Base-by-base conservation (phyloP, 2,329 filamentous ascomycete species). In the Fusarium buharicum region DNA sequence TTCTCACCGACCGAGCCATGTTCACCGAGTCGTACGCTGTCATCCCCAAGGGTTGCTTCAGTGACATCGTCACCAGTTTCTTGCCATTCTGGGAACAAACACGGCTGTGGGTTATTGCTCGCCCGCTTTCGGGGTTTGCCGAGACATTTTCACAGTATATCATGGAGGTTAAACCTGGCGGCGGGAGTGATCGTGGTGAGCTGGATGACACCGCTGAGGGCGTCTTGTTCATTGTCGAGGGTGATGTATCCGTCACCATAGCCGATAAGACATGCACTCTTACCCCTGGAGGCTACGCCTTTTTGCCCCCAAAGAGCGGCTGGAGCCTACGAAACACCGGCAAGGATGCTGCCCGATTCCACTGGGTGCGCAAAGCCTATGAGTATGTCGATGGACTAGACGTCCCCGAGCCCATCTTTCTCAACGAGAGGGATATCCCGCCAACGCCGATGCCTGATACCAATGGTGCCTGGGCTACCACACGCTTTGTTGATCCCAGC, bases 11-110 rank as follows among this genome's bases (percentile, higher is more conserved):
- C 37, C 38, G 59, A 8, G 59, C 59, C 4, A 62, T 62, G 59
- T 62, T 62, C 44, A 62, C 59, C 10, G 59, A 62, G 53, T 57
- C 59, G 27, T 62, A 62, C 14, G 59, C 59, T 22, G 52, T 62
- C 38, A 62, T 62, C 6, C 59, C 59, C 16, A 62, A 62, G 12
- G 59, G 59, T 9, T 62, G 59, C 40, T 62, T 62, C 57, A 62
- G 59, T 33, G 59, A 62, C 6, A 62, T 62, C 16, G 59, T 62
- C 33, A 62, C 59, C 46, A 62, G 59, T 14, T 62, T 62, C 4
- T 41, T 62, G 1, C 59, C 59, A 0, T 62, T 62, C 16, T 62
- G 59, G 59, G 59, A 62, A 4, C 57, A 62, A 8, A 62, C 59
- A 6, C 33, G 59, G 13, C 38, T 62, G 33, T 62, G 59, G 59